Conservation (phyloP, 331 rosid genomes). For the Dryas integrifolia region DNA sequence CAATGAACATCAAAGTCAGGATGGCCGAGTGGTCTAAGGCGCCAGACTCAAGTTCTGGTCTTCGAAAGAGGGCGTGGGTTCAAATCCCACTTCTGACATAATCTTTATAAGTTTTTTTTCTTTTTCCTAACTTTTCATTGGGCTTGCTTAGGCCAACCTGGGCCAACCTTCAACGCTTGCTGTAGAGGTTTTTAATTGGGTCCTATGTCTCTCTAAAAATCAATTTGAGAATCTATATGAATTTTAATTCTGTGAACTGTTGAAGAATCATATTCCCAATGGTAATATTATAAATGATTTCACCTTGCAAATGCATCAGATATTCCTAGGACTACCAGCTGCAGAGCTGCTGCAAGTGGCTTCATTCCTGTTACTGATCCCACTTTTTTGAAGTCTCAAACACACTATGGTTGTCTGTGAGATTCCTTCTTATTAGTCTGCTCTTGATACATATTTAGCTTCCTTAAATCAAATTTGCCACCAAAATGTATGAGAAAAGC, state of each 20-base stretch:
- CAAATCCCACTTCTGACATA: conserved; percentile 31
- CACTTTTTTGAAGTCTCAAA: conserved; percentile 9
- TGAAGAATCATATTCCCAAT: conserved; percentile 8
- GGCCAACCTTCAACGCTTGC: too few species aligned
- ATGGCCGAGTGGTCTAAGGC: conserved; percentile 94
- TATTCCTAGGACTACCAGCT: conserved; percentile 29
- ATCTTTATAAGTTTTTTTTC: too few species aligned
- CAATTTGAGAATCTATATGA: neutral
- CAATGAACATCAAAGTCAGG: conserved; percentile 43
- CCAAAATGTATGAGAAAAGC: too few species aligned
- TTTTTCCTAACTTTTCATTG: too few species aligned
- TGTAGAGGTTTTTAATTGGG: too few species aligned
- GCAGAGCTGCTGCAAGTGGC: conserved; percentile 36
- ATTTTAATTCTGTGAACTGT: neutral
- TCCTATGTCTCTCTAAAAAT: too few species aligned
- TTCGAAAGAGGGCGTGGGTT: conserved; percentile 18
- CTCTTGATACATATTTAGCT: too few species aligned
- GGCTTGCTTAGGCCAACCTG: too few species aligned
- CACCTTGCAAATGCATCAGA: neutral
- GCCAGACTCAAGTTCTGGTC: conserved; percentile 68
- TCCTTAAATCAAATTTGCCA: too few species aligned
- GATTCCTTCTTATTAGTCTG: too few species aligned
- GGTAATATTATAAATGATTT: too few species aligned
- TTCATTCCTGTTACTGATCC: conserved; percentile 19
- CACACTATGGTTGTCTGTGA: too few species aligned